phyloP scores from a whole-genome alignment of 1,139 yeast species.

The Waltiozyma sp. region DNA sequence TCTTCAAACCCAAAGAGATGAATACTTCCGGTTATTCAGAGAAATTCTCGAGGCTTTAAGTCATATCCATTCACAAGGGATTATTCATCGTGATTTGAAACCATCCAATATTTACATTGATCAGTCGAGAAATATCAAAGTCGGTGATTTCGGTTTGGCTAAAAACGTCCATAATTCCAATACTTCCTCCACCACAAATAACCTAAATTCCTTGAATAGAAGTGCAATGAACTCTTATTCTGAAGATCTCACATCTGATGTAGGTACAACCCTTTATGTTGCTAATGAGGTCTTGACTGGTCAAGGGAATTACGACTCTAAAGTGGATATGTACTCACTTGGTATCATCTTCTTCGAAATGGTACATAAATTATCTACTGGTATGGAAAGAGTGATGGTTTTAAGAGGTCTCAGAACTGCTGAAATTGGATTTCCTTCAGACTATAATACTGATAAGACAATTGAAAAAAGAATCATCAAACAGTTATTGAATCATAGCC shows the following conservation, averaged over 20 bases:
- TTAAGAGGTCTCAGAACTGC: slow-evolving; percentile 51
- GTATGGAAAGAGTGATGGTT: slow-evolving; percentile 82
- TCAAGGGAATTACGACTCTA: slow-evolving; percentile 69
- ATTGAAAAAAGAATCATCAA: slow-evolving; percentile 58
- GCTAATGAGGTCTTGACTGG: slow-evolving; percentile 77
- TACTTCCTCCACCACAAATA: slow-evolving; percentile 18
- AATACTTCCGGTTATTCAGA: slow-evolving; percentile 82
- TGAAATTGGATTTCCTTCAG: slow-evolving; percentile 53
- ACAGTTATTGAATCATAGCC: slow-evolving; percentile 65
- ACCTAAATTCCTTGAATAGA: slow-evolving; percentile 14
- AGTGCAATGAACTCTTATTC: slow-evolving; percentile 17
- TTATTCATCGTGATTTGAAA: slow-evolving; percentile 89
- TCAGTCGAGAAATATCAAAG: slow-evolving; percentile 75
- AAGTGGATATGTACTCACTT: slow-evolving; percentile 90
- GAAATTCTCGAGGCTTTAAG: slow-evolving; percentile 86
- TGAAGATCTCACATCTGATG: slow-evolving; percentile 83
- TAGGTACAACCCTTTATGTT: slow-evolving; percentile 88
- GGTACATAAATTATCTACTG: slow-evolving; percentile 74
- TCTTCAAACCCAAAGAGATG: slow-evolving; percentile 58
- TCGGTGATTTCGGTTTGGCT: slow-evolving; percentile 96
- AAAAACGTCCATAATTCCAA: slow-evolving; percentile 55
- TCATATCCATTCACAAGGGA: slow-evolving; percentile 88
- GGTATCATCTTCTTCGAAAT: slow-evolving; percentile 94
- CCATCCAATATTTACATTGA: slow-evolving; percentile 96
- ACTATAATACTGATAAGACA: slow-evolving; percentile 40